Percentiles rank a stretch among this genome's conserved stretches.
Conservation (phyloP, 495 filamentous ascomycete species). For the Aspergillus incahuasiensis region DNA sequence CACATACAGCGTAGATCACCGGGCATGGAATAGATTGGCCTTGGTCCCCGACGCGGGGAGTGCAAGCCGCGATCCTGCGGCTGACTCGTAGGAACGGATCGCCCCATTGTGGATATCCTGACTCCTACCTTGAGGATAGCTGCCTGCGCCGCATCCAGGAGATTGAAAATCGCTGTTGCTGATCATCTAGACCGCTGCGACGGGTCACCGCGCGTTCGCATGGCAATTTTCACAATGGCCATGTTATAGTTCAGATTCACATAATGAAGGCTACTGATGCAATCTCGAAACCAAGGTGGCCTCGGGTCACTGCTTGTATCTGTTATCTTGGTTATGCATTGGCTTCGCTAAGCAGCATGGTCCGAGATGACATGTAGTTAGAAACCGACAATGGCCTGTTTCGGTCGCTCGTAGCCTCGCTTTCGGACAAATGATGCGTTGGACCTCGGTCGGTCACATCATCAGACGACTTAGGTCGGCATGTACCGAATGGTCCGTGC, state of each 20-base stretch:
- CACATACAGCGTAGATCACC: background rate
- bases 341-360: background rate
- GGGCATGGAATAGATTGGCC: background rate
- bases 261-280: no score
- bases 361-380: background rate
- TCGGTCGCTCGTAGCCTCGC: background rate
- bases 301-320: background rate
- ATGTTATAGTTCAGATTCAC: no score
- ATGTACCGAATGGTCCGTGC: background rate
- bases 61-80: background rate
- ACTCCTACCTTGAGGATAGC: background rate
- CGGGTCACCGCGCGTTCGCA: background rate
- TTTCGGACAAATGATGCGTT: background rate
- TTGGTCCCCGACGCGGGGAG: background rate
- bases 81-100: background rate
- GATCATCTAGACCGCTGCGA: conserved; percentile 3
- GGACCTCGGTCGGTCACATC: background rate
- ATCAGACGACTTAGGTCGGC: background rate
- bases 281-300: background rate
- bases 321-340: background rate
- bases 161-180: background rate
- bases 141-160: background rate
- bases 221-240: background rate
- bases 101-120: background rate
- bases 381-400: background rate